A percentile compares a stretch with the other conserved stretches of the same genome.
phyloP scores from a whole-genome alignment of 148 eudicot species.

The Diospyros lotus region DNA sequence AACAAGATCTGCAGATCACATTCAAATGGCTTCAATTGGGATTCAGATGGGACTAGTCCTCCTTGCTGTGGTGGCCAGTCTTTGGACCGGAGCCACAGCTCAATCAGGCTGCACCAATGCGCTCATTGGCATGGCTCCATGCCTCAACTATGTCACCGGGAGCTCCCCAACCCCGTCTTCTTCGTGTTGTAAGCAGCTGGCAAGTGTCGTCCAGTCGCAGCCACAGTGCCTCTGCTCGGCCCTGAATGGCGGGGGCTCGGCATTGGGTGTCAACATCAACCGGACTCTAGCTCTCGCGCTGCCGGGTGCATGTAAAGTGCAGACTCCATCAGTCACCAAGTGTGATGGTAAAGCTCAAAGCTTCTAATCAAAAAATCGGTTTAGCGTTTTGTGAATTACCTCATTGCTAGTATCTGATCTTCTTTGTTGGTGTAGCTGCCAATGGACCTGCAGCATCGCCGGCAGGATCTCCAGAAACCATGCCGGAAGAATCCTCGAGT shows the following conservation, averaged over 20 bases:
- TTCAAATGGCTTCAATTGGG: slow-evolving; percentile 6
- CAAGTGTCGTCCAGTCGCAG: slow-evolving; percentile 5
- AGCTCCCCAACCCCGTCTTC: slow-evolving; percentile 7
- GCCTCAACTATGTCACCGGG: slow-evolving; percentile 11
- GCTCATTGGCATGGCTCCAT: slow-evolving; percentile 9
- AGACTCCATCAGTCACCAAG: slow-evolving; percentile 14
- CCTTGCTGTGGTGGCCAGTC: background rate
- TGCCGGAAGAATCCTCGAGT: slow-evolving; percentile 4
- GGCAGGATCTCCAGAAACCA: background rate
- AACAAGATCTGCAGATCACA: background rate
- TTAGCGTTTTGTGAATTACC: no score
- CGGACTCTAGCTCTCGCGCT: slow-evolving; percentile 11
- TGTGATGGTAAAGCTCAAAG: slow-evolving; percentile 8
- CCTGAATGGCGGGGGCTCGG: slow-evolving; percentile 6
- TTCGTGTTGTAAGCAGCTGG: slow-evolving; percentile 14
- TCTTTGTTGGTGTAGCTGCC: background rate
- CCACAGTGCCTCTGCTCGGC: slow-evolving; percentile 7
- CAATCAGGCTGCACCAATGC: slow-evolving; percentile 10
- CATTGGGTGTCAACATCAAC: background rate
- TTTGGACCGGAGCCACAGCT: background rate
- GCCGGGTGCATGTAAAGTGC: slow-evolving; percentile 15
- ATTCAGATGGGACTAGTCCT: background rate
- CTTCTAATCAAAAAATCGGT: no score
- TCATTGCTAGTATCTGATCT: background rate
- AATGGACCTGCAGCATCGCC: slow-evolving; percentile 6